Evolutionary conservation across 192 early-diverging fungal genomes (phyloP), one percentile per base, ranked within the genome.

Genomic region (Coemansia sp.): DNA sequence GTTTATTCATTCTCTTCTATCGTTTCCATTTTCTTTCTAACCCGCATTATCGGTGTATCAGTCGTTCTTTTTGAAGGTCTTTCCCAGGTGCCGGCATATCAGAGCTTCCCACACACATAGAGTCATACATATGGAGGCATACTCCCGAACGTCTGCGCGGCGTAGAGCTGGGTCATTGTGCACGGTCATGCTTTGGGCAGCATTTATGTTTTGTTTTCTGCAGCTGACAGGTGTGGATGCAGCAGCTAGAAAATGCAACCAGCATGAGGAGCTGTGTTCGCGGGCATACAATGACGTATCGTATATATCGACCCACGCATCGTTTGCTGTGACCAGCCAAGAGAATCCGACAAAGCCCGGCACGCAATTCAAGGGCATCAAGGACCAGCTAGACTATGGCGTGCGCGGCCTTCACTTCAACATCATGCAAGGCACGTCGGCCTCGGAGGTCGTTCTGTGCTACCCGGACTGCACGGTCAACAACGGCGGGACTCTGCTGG

Each of bases 331-430:
- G 51, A 64, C 60, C 15, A 50, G 30, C 30, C 48, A 38, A 14
- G 31, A 45, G 9, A 58, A 39, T 14, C 62, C 67, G 6, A 41
- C 58, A 7, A 39, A 40, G 17, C 68, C 69, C 17, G 68, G 66
- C 16, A 77, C 74, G 3, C 74, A 77, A 20, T 77, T 66, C 64
- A 71, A 66, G 49, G 49, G 56, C 28, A 77, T 77, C 38, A 42
- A 54, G 23, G 54, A 66, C 30, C 74, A 77, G 43, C 68, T 77
- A 3, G 40, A 69, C 30, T 68, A 77, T 36, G 74, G 74, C 16
- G 69, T 77, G 37, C 68, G 74, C 40, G 74, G 67, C n/a, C 55
- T 77, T 11, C 67, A 77, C 28, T 50, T 77, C 11, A 71, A 77
- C 43, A 61, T 77, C 17, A 48, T 52, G 21, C 53, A 63, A 41